These are phyloP conservation scores for Apophysomyces sp. DNA, from an alignment of 371 early-diverging fungal species.

Conservation along the genomic window DNA sequence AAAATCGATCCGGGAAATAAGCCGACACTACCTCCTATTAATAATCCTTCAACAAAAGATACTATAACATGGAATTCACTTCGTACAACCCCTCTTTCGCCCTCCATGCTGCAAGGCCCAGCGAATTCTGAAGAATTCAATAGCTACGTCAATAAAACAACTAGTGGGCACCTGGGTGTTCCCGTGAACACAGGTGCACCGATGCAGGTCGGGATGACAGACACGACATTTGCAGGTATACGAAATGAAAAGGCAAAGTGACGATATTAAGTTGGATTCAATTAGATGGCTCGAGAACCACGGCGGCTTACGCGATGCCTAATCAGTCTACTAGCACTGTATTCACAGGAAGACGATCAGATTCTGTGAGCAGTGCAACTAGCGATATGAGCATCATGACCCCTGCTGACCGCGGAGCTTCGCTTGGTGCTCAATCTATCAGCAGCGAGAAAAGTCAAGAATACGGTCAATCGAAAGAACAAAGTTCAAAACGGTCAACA, in stretches of 20 bases:
- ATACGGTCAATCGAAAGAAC: not conserved
- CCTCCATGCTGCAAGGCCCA: slow-evolving; percentile 75
- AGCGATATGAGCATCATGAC: not conserved
- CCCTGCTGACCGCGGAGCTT: not conserved
- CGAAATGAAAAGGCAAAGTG: not conserved
- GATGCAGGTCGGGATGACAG: not conserved
- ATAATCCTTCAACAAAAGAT: slow-evolving; percentile 46
- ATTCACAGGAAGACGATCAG: not conserved
- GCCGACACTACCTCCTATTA: slow-evolving; percentile 44
- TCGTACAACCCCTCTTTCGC: slow-evolving; percentile 71
- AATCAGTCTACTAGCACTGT: not conserved
- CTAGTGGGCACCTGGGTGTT: not conserved
- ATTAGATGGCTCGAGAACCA: not conserved
- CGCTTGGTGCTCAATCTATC: not conserved
- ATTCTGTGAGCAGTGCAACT: not conserved
- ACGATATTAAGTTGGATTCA: not conserved
- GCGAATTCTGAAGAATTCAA: slow-evolving; percentile 36
- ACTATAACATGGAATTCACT: slow-evolving; percentile 64
- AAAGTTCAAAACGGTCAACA: not conserved
- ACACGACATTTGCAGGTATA: not conserved
- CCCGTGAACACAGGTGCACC: not conserved
- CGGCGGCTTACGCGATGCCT: not conserved
- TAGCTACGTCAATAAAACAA: not conserved
- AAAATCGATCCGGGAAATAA: slow-evolving; percentile 4
- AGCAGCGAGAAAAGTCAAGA: not conserved